Evolutionary conservation across 176 grass and related monocot species (phyloP).

Genomic region (Paspalum notatum): DNA sequence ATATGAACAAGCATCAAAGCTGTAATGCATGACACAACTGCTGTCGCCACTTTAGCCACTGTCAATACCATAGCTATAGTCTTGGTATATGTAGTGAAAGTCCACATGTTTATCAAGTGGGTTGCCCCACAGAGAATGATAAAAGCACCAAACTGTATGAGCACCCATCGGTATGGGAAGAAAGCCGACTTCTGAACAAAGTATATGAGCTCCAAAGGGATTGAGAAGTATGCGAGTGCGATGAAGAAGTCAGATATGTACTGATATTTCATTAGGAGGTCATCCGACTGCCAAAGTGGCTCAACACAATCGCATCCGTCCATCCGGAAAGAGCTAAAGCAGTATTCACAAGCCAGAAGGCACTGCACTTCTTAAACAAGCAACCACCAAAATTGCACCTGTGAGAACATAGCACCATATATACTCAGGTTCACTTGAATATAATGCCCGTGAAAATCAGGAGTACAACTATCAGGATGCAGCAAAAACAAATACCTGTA

Average conservation of each 20-base stretch:
- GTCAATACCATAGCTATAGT: constrained; percentile 67
- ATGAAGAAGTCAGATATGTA: constrained; percentile 94
- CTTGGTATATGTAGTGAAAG: constrained; percentile 63
- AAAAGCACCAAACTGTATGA: constrained; percentile 91
- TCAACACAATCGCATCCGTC: constrained; percentile 88
- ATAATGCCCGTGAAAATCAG: not conserved
- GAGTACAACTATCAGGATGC: not conserved
- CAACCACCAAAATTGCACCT: constrained; percentile 27
- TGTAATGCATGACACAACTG: constrained; percentile 83
- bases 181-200: constrained; percentile 78
- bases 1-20: constrained; percentile 87
- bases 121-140: constrained; percentile 90
- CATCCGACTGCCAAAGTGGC: constrained; percentile 74
- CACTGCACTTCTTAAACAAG: constrained; percentile 33
- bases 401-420: constrained; percentile 10
- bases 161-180: constrained; percentile 84
- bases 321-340: constrained; percentile 46
- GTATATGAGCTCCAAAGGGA: constrained; percentile 94
- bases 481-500: not conserved
- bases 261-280: constrained; percentile 94
- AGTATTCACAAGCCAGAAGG: not conserved
- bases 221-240: constrained; percentile 87
- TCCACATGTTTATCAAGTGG: constrained; percentile 85
- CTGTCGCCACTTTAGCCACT: constrained; percentile 62
- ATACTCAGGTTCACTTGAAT: not conserved